Evolutionary conservation across 805 yeast species (phyloP).

Genomic region (Lipomyces chichibuensis): DNA sequence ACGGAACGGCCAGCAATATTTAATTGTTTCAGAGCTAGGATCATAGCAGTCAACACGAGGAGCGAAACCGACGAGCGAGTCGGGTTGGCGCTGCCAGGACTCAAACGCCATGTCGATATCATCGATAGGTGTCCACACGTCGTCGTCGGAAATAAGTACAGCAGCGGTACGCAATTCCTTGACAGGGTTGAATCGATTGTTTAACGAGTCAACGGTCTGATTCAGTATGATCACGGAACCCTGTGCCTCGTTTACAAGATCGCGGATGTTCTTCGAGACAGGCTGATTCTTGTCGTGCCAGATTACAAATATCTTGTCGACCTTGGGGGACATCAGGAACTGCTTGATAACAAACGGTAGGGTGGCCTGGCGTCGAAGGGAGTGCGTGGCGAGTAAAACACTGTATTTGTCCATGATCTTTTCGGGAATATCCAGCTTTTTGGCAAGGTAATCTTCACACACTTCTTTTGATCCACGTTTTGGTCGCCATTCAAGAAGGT

Average conservation of each 20-base stretch:
- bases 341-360: conserved; percentile 33
- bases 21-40: conserved; percentile 15
- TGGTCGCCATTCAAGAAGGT: conserved; percentile 26
- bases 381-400: conserved; percentile 33
- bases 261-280: conserved; percentile 25
- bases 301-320: conserved; percentile 32
- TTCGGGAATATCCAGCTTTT: conserved; percentile 22
- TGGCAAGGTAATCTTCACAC: conserved; percentile 24
- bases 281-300: conserved; percentile 33
- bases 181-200: conserved; percentile 34
- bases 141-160: conserved; percentile 34
- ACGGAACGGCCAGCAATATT: conserved; percentile 32
- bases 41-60: conserved; percentile 34
- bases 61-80: conserved; percentile 34
- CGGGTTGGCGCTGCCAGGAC: conserved; percentile 34
- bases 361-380: conserved; percentile 33
- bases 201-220: conserved; percentile 33
- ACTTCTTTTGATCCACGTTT: conserved; percentile 29
- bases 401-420: conserved; percentile 29
- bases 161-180: conserved; percentile 28
- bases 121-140: conserved; percentile 35
- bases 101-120: conserved; percentile 34
- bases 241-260: conserved; percentile 17
- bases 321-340: conserved; percentile 25
- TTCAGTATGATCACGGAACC: conserved; percentile 27